Evolutionary conservation across 257 asterid genomes (phyloP).

Genomic region (Lavandula angustifolia): DNA sequence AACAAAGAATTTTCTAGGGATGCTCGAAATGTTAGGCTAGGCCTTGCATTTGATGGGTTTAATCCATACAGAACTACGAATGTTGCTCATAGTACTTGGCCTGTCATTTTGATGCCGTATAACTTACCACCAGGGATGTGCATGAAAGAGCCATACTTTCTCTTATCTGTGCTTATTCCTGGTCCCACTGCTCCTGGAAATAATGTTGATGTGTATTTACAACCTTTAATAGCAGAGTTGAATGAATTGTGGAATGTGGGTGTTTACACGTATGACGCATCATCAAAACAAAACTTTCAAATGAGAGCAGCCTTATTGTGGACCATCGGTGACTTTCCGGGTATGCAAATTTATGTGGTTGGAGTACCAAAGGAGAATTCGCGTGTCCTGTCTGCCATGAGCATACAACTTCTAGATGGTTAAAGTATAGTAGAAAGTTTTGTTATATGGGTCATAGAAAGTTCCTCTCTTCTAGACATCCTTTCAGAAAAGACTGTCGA

Average conservation of each 20-base stretch:
- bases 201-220: slow-evolving; percentile 1
- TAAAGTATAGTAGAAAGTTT: not conserved
- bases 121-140: too few relatives aligned
- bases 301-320: not conserved
- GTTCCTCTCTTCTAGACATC: not conserved
- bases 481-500: not conserved
- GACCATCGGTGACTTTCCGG: slow-evolving; percentile 19
- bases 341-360: not conserved
- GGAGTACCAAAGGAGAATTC: slow-evolving; percentile 11
- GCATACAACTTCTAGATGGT: not conserved
- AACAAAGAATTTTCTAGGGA: too few relatives aligned
- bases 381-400: slow-evolving; percentile 4
- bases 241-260: not conserved
- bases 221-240: not conserved
- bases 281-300: not conserved
- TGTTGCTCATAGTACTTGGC: too few relatives aligned
- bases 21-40: too few relatives aligned
- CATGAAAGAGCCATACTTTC: too few relatives aligned
- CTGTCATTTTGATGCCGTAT: too few relatives aligned
- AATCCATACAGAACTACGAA: too few relatives aligned
- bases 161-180: too few relatives aligned
- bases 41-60: too few relatives aligned
- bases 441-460: slow-evolving; percentile 2
- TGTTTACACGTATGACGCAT: slow-evolving; percentile 4
- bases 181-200: not conserved